These are phyloP conservation scores for Zygoascus hellenicus DNA, from an alignment of 1,139 yeast genomes.

Conservation along the genomic window DNA sequence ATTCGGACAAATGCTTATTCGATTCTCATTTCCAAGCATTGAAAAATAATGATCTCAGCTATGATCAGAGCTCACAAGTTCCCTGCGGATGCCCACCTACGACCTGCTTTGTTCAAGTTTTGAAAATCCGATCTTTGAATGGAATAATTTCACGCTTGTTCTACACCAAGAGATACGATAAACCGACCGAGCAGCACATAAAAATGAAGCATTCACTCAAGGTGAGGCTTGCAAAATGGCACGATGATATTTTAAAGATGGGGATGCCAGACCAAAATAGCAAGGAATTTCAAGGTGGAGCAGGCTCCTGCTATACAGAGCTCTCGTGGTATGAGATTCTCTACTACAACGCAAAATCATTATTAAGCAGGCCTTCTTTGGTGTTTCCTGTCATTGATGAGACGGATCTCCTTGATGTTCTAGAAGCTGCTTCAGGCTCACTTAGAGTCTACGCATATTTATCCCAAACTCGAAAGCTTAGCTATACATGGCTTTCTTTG, in stretches of 20 bases:
- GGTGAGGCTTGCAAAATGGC: slow-evolving; percentile 1
- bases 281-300: neutral
- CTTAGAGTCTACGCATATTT: slow-evolving; percentile 1
- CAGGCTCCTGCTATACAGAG: slow-evolving; percentile 3
- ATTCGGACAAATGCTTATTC: slow-evolving; percentile 3
- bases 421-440: slow-evolving; percentile 2
- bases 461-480: slow-evolving; percentile 3
- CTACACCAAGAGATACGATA: slow-evolving; percentile 1
- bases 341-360: slow-evolving; percentile 1
- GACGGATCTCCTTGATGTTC: neutral
- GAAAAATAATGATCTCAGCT: neutral
- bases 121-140: neutral
- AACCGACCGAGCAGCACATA: neutral
- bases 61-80: neutral
- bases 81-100: neutral
- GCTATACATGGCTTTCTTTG: slow-evolving; percentile 5
- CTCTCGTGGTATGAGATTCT: slow-evolving; percentile 6
- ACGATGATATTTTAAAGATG: neutral
- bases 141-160: slow-evolving; percentile 3
- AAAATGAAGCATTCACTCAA: slow-evolving; percentile 2
- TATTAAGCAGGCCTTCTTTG: slow-evolving; percentile 3
- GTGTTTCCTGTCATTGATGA: slow-evolving; percentile 1
- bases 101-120: slow-evolving; percentile 2
- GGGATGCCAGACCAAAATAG: neutral
- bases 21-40: neutral